Conservation (phyloP, 768 basidiomycete genomes). For the Tulasnella sp. region DNA sequence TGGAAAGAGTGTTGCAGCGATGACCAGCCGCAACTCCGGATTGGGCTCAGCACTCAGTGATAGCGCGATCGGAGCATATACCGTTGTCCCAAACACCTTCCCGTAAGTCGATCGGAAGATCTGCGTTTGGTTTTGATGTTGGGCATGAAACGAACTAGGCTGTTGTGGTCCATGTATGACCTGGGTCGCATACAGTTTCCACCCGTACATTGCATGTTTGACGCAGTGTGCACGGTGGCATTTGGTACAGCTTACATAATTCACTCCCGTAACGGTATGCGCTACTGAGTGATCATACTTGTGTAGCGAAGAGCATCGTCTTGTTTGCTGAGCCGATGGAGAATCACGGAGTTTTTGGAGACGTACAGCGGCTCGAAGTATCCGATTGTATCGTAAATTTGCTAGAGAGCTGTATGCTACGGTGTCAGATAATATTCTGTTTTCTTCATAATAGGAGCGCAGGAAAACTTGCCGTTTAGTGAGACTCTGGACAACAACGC, state of each 20-base stretch:
- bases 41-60: too few species aligned
- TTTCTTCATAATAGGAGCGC: not conserved
- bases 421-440: not conserved
- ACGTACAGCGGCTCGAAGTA: constrained; percentile 5
- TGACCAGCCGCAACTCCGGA: constrained; percentile 26
- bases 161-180: constrained; percentile 6
- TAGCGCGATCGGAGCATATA: too few species aligned
- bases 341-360: not conserved
- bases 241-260: not conserved
- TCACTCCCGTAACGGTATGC: not conserved
- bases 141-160: not conserved
- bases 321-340: not conserved
- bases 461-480: not conserved
- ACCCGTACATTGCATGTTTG: constrained; percentile 4
- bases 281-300: not conserved
- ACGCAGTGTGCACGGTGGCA: constrained; percentile 5
- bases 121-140: constrained; percentile 1
- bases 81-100: not conserved
- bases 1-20: constrained; percentile 37
- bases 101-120: not conserved
- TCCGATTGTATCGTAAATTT: not conserved
- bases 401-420: constrained; percentile 1
- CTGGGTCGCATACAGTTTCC: too few species aligned
- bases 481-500: not conserved
- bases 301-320: not conserved